A percentile compares a stretch with the other conserved stretches of the same genome.
Conservation (phyloP, 2,329 filamentous ascomycete genomes). For the Paecilomyces sp. region DNA sequence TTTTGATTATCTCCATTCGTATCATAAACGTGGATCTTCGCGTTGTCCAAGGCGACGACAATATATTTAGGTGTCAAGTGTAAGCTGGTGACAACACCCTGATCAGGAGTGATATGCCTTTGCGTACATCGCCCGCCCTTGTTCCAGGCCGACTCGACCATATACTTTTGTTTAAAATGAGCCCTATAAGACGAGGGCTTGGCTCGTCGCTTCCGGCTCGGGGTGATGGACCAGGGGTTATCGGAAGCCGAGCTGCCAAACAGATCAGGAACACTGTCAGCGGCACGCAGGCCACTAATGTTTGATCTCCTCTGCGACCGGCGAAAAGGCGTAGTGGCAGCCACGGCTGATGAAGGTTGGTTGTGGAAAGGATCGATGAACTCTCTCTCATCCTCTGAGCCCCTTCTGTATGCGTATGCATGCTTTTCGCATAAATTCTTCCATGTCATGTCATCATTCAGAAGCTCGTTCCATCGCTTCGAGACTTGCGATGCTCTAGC, state of each 20-base stretch:
- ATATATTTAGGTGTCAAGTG: constrained; percentile 95
- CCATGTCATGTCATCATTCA: constrained; percentile 97
- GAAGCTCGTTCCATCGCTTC: constrained; percentile 80
- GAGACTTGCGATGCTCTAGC: constrained; percentile 96
- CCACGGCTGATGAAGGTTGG: constrained; percentile 15
- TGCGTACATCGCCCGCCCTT: constrained; percentile 79
- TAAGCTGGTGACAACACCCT: constrained; percentile 91
- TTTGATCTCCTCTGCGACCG: constrained; percentile 18
- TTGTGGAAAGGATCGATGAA: constrained; percentile 28
- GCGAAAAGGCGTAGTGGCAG: constrained; percentile 12
- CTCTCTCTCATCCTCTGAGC: constrained; percentile 40
- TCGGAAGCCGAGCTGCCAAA: constrained; percentile 28
- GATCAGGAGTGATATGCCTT: constrained; percentile 88
- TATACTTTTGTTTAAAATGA: constrained; percentile 94
- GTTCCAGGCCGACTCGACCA: constrained; percentile 95
- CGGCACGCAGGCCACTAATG: constrained; percentile 26
- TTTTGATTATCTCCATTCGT: constrained; percentile 81
- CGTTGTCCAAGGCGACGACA: constrained; percentile 93
- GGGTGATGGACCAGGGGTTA: constrained; percentile 22
- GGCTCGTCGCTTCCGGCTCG: constrained; percentile 42
- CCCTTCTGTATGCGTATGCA: constrained; percentile 74
- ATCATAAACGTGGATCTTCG: constrained; percentile 97
- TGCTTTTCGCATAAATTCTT: constrained; percentile 95
- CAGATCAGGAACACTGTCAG: constrained; percentile 43
- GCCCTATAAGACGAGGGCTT: constrained; percentile 82